Evolutionary conservation across 164 flowering plant genomes (phyloP), one percentile per base, ranked within the genome.

Genomic region (Dillenia turbinata): DNA sequence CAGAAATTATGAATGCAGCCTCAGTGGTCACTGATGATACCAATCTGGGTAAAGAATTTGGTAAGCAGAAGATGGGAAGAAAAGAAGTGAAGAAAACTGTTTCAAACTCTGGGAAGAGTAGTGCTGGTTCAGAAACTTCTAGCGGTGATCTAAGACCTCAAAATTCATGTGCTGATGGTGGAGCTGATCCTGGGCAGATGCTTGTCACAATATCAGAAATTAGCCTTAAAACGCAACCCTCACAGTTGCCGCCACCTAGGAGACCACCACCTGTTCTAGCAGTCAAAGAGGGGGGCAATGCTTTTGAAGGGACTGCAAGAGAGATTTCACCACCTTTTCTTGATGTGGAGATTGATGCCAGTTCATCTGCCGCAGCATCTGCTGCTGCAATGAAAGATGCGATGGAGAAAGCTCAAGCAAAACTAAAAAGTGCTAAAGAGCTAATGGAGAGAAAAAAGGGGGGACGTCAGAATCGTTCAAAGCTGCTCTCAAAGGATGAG

Each of bases 271-370:
- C 98, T 56, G 64, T 64, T 52, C 56, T 80, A 56, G 81, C 69
- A 64, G 75, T 50, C 48, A 74, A 66, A 55, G 74, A 66, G 13
- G 77, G 68, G 54, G 71, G 69, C 46, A 45, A n/a, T 72, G 58
- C 66, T 52, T 63, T 57, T 65, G 81, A 73, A 61, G 68, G 70
- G 52, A 70, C 57, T 62, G 52, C 19, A 46, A 75, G 65, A 67
- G 77, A 73, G 52, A 19, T 60, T 68, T 80, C 81, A 12, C 88
- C 84, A 22, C 75, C 81, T 58, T 85, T 67, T 76, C 77, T 81
- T 71, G 95, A 90, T 66, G 87, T 86, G 60, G 93, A 89, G 72
- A 75, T 86, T 15, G 91, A 87, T 79, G 80, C 84, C 45, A 79
- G 83, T 68, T 81, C 85, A 57, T 83, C 90, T 66, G 85, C 87